Evolutionary conservation across 2,329 filamentous ascomycete species (phyloP).

Genomic region (Colletotrichum cordylinicola): DNA sequence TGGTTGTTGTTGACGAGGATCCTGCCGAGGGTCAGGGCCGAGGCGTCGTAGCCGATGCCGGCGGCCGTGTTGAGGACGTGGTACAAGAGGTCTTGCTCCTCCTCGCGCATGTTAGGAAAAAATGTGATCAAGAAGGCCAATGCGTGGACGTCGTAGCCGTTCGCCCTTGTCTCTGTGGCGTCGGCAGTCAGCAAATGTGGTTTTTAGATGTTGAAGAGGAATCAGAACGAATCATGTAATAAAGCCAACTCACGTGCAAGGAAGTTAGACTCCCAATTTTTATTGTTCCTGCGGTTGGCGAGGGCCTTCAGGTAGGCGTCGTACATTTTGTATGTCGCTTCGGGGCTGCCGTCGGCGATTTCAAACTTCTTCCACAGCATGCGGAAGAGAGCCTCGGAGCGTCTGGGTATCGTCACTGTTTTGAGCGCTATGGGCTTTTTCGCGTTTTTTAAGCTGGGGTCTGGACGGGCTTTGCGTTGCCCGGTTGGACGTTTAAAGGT

Average conservation of each 20-base stretch:
- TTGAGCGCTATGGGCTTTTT: background rate
- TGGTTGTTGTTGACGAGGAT: background rate
- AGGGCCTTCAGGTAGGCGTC: background rate
- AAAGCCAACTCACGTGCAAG: background rate
- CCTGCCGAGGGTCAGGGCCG: slow-evolving; percentile 29
- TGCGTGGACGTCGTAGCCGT: background rate
- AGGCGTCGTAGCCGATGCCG: slow-evolving; percentile 30
- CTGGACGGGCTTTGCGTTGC: background rate
- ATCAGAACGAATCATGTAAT: background rate
- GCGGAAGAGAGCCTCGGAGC: background rate
- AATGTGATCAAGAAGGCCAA: background rate
- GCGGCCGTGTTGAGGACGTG: slow-evolving; percentile 37
- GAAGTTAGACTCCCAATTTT: background rate
- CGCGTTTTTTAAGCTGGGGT: background rate
- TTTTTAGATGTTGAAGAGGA: background rate
- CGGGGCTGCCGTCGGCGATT: background rate
- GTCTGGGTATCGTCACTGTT: background rate
- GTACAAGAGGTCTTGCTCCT: background rate
- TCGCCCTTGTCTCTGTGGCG: background rate
- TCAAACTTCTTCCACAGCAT: background rate
- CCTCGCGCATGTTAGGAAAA: background rate
- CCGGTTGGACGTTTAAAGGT: background rate
- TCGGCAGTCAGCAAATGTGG: background rate
- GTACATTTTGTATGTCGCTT: slow-evolving; percentile 2
- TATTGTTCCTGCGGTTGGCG: background rate